phyloP scores from a whole-genome alignment of 805 yeast genomes.

The Ogataea angusta region DNA sequence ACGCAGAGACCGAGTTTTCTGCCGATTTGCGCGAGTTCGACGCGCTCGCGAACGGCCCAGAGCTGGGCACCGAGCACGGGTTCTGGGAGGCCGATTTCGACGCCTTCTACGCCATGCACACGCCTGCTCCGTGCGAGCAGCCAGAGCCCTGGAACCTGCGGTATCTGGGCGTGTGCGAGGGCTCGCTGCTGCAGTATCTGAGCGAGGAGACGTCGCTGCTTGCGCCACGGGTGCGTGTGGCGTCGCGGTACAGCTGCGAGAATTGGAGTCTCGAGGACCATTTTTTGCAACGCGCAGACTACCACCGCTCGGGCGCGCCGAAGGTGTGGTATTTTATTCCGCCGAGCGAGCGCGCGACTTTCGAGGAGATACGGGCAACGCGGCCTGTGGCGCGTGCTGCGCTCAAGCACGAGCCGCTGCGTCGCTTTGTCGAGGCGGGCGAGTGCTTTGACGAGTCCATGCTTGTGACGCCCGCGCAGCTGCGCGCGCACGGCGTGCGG shows the following conservation, averaged over 20 bases:
- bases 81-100: constrained; percentile 39
- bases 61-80: constrained; percentile 40
- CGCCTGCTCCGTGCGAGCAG: constrained; percentile 13
- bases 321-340: constrained; percentile 64
- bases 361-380: constrained; percentile 40
- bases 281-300: constrained; percentile 50
- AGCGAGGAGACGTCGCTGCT: constrained; percentile 42
- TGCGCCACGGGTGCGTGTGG: constrained; percentile 45
- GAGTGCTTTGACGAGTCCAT: constrained; percentile 39
- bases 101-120: constrained; percentile 32
- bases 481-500: constrained; percentile 47
- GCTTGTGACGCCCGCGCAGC: constrained; percentile 46
- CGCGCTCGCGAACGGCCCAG: constrained; percentile 43
- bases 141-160: constrained; percentile 55
- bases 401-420: constrained; percentile 31
- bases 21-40: constrained; percentile 53
- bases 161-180: constrained; percentile 48
- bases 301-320: constrained; percentile 52
- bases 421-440: constrained; percentile 21
- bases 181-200: constrained; percentile 46
- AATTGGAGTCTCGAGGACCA: constrained; percentile 64
- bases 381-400: constrained; percentile 9
- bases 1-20: constrained; percentile 30
- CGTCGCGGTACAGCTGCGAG: constrained; percentile 51
- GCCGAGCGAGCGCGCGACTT: constrained; percentile 49